These are phyloP conservation scores for Torulaspora maleeae DNA, from an alignment of 805 yeast species.

Conservation along the genomic window DNA sequence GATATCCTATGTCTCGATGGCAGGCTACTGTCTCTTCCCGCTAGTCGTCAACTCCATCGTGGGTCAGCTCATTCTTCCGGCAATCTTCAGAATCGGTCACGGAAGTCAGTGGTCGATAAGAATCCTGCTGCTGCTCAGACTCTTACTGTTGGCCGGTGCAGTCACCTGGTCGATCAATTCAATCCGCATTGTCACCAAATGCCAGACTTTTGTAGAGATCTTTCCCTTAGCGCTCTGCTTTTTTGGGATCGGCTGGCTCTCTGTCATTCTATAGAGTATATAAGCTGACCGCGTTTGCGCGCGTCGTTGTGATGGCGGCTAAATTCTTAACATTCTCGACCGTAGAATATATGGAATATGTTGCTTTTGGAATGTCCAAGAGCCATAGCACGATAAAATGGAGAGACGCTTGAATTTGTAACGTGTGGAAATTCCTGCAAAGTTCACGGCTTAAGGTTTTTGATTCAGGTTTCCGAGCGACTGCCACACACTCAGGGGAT, in stretches of 20 bases:
- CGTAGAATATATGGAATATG: neutral
- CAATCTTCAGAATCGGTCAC: slow-evolving; percentile 18
- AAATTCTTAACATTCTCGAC: neutral
- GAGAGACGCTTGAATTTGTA: no score
- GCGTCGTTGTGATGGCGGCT: slow-evolving; percentile 4
- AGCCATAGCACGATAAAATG: no score
- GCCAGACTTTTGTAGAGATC: slow-evolving; percentile 22
- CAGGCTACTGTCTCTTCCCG: slow-evolving; percentile 36
- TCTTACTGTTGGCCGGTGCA: slow-evolving; percentile 19
- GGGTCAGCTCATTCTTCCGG: slow-evolving; percentile 27
- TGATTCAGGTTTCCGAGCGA: no score
- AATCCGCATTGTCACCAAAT: slow-evolving; percentile 24
- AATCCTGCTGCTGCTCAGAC: slow-evolving; percentile 15
- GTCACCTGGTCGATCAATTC: slow-evolving; percentile 29
- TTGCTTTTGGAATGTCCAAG: no score
- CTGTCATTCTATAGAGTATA: slow-evolving; percentile 14
- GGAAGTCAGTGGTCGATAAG: slow-evolving; percentile 17
- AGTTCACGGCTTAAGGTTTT: no score
- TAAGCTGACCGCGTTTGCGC: neutral
- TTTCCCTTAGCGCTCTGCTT: slow-evolving; percentile 30
- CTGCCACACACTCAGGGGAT: no score
- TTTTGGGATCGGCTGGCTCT: slow-evolving; percentile 28
- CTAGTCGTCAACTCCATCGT: slow-evolving; percentile 28
- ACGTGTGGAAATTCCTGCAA: no score
- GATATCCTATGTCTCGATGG: slow-evolving; percentile 31